Percentiles rank a stretch among this genome's conserved stretches.
Evolutionary conservation across 768 basidiomycete species (phyloP).

Genomic region (Candolleomyces efflorescens): DNA sequence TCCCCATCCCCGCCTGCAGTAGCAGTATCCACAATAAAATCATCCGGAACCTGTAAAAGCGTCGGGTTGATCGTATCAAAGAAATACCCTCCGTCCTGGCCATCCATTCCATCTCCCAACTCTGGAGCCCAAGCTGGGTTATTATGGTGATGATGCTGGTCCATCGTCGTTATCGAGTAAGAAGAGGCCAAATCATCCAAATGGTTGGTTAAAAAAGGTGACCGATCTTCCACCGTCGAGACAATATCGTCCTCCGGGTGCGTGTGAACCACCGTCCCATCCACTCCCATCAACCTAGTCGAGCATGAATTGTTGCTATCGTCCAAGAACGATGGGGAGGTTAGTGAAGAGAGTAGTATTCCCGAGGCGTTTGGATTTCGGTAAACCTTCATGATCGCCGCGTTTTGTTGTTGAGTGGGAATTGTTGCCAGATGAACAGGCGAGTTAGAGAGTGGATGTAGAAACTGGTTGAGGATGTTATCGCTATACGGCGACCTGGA

Average conservation of each 20-base stretch:
- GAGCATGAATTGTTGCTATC: background rate
- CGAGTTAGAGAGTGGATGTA: background rate
- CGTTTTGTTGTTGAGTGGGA: background rate
- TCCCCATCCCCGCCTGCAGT: background rate
- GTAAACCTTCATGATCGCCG: background rate
- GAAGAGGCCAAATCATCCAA: background rate
- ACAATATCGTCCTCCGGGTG: too few species aligned
- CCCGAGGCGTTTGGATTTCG: background rate
- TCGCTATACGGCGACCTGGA: background rate
- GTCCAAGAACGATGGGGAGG: background rate
- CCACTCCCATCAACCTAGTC: background rate
- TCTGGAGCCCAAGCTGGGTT: too few species aligned
- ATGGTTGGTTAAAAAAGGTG: background rate
- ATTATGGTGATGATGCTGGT: background rate
- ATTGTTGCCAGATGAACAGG: background rate
- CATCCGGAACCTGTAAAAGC: background rate
- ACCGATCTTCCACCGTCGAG: background rate
- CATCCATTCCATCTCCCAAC: background rate
- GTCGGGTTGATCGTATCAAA: background rate
- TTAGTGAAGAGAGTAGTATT: background rate
- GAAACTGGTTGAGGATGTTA: background rate
- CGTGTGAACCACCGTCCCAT: background rate
- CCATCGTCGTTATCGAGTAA: background rate
- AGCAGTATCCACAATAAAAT: background rate
- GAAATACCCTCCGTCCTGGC: background rate